Evolutionary conservation across 768 basidiomycete species (phyloP).

Genomic region (Pleurotus eryngii): DNA sequence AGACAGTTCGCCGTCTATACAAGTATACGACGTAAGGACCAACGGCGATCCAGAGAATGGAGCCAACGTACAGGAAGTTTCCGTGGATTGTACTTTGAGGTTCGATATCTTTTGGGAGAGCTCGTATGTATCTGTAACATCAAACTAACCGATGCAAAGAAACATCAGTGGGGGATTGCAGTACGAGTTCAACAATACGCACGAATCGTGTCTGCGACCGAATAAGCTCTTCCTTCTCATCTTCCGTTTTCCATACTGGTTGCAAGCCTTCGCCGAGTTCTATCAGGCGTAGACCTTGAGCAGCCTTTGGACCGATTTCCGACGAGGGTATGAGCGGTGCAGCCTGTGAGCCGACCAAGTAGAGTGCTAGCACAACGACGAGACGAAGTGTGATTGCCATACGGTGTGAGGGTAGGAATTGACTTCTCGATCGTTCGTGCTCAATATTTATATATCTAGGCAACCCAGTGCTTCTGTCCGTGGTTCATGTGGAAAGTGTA

Average conservation of each 20-base stretch:
- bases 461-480: too few species aligned
- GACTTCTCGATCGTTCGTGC: too few species aligned
- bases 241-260: slow-evolving; percentile 29
- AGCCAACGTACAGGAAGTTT: not conserved
- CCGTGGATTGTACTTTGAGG: not conserved
- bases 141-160: slow-evolving; percentile 20
- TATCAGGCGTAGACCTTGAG: slow-evolving; percentile 28
- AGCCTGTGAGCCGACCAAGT: not conserved
- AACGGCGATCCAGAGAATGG: not conserved
- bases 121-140: slow-evolving; percentile 30
- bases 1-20: slow-evolving; percentile 22
- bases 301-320: slow-evolving; percentile 14
- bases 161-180: not conserved
- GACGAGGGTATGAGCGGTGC: slow-evolving; percentile 5
- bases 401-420: not conserved
- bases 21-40: not conserved
- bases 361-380: not conserved
- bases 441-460: too few species aligned
- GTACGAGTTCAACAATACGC: slow-evolving; percentile 4
- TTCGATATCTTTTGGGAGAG: slow-evolving; percentile 10
- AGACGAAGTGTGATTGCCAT: not conserved
- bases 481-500: too few species aligned
- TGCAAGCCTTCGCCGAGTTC: slow-evolving; percentile 23
- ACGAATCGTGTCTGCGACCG: slow-evolving; percentile 21
- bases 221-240: slow-evolving; percentile 26